Evolutionary conservation across 352 stramenopile genomes (phyloP), one percentile per base, ranked within the genome.

Genomic region (Phytophthora sansomeana): DNA sequence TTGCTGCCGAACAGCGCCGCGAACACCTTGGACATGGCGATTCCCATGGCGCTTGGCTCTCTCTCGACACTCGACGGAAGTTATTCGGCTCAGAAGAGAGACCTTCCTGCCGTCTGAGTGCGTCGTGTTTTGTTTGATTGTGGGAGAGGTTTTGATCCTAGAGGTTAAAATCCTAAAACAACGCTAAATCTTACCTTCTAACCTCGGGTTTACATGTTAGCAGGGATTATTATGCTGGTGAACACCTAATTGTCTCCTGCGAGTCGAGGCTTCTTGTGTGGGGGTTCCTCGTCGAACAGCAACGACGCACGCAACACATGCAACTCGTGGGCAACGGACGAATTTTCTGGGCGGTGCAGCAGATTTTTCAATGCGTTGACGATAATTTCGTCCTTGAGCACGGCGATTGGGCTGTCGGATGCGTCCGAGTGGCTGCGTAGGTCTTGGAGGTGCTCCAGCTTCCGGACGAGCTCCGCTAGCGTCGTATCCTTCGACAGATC

Each of bases 1-100:
- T 99, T 99, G 64, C 84, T 98, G 17, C 98, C 98, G 83, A 99
- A 99, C 35, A 99, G 89, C 63, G 83, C 93, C 58, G 98, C 93
- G 71, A 99, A 99, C 38, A 99, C 75, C 77, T 97, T 95, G 73
- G 89, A 98, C 69, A 99, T 93, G 63, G 99, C 80, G 59, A 99
- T 98, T 44, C 98, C 98, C 98, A 99, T 99, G 28, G 54, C 61
- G 55, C 26, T 28, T 53, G 16, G 5, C 52, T 60, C 39, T 60
- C 17, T 24, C 21, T 24, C 21, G 21, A 3, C n/a, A n/a, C n/a
- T n/a, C n/a, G n/a, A 6, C 9, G 41, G 7, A 32, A 36, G 17
- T 19, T n/a, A 58, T 49, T 7, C 33, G 32, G 33, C 56, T 55
- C 55, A 43, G 43, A 41, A n/a, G 14, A 14, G 32, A 38, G 56